Evolutionary conservation across 2,329 filamentous ascomycete genomes (phyloP).

Genomic region (Apiospora kogelbergensis): DNA sequence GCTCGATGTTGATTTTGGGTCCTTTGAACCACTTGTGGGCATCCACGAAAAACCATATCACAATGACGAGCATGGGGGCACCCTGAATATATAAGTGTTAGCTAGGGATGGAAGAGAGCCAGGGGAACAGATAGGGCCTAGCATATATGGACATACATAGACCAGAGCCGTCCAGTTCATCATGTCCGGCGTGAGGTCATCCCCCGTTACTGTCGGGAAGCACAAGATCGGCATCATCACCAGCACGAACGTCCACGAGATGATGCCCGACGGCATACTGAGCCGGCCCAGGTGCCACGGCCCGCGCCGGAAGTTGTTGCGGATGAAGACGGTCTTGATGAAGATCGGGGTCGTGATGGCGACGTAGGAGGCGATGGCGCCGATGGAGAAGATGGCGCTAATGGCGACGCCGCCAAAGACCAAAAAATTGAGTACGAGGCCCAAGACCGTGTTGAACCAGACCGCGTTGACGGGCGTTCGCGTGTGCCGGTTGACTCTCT

Average conservation of each 20-base stretch:
- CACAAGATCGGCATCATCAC: constrained; percentile 70
- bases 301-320: constrained; percentile 62
- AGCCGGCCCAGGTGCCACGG: constrained; percentile 68
- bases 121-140: too few species aligned
- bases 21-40: constrained; percentile 71
- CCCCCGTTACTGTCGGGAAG: constrained; percentile 58
- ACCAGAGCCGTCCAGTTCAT: constrained; percentile 73
- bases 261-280: constrained; percentile 54
- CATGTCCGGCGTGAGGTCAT: constrained; percentile 44
- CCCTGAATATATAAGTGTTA: constrained; percentile 38
- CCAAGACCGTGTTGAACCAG: constrained; percentile 63
- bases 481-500: constrained; percentile 59
- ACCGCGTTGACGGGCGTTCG: constrained; percentile 70
- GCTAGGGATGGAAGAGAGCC: not conserved
- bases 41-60: constrained; percentile 63
- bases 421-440: constrained; percentile 59
- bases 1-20: constrained; percentile 65
- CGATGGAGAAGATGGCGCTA: constrained; percentile 69
- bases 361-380: constrained; percentile 67
- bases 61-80: constrained; percentile 57
- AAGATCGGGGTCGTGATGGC: constrained; percentile 59
- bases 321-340: constrained; percentile 59
- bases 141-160: constrained; percentile 33
- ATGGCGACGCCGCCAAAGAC: constrained; percentile 65
- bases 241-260: constrained; percentile 59